Base-by-base conservation (phyloP, 108 stramenopile species). In the Skeletonema tropicum region DNA sequence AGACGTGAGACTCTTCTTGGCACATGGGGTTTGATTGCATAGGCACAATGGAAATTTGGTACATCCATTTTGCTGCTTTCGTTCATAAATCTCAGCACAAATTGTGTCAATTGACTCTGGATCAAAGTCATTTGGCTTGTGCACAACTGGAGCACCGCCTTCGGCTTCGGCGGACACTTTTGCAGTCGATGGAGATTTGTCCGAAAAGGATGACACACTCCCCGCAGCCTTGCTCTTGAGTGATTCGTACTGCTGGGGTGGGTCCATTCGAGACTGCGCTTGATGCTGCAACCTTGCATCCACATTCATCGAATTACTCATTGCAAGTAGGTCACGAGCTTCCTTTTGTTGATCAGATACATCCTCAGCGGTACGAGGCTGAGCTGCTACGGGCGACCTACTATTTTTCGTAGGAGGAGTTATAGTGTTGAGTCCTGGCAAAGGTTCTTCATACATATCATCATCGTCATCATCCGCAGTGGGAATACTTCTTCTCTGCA, bases 91-190 rank as follows among this genome's bases (percentile, higher is more conserved):
- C n/a, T 55, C 21, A 9, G 52, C 52, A 55, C 52, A 23, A 55
- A 55, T 55, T 21, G 52, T 55, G 7, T 55, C 52, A 9, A 55
- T 55, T 23, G 52, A 55, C 52, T 55, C 52, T 25, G 52, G 52
- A 55, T 55, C 52, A n/a, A 55, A 55, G 10, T 21, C 52, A 55
- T 45, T n/a, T 45, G 42, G 42, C 15, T n/a, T 45, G 42, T 45
- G 42, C 3, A 45, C 42, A 45, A 45, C 15, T 15, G 52, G 52
- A 55, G 52, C 7, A 5, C 9, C 21, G 7, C 9, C 21, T 6
- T 55, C n/a, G 23, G 1, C 21, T 6, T 55, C n/a, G 23, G 1
- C 38, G 2, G 38, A 39, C 9, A 39, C 52, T 15, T 45, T 15
- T 45, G 15, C 15, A 55, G 52, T 10, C 10, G 52, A n/a, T 23